Evolutionary conservation across 2,329 filamentous ascomycete species (phyloP).

Genomic region (Diaporthe sp.): DNA sequence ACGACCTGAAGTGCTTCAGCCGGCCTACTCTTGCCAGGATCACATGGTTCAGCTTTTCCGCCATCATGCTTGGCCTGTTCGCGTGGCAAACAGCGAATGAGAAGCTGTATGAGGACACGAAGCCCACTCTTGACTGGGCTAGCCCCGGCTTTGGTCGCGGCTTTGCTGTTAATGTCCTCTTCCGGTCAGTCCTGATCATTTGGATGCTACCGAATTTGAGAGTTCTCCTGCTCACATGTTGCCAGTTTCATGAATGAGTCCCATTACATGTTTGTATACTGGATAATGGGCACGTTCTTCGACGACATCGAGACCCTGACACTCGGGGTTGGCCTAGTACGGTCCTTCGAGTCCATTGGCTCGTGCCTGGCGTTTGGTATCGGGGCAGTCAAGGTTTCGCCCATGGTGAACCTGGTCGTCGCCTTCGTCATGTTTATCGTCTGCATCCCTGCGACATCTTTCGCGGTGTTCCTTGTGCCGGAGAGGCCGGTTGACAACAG

Average conservation of each 20-base stretch:
- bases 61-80: conserved; percentile 59
- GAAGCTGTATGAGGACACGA: conserved; percentile 57
- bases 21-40: conserved; percentile 58
- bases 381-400: conserved; percentile 59
- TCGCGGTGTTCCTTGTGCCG: conserved; percentile 54
- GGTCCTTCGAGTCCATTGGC: conserved; percentile 64
- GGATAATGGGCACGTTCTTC: conserved; percentile 65
- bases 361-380: conserved; percentile 62
- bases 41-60: conserved; percentile 58
- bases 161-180: conserved; percentile 63
- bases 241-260: conserved; percentile 63
- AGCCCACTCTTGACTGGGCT: conserved; percentile 62
- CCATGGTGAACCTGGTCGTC: conserved; percentile 63
- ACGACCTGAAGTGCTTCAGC: conserved; percentile 58
- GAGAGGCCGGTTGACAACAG: conserved; percentile 49
- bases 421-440: conserved; percentile 63
- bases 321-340: conserved; percentile 61
- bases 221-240: neutral
- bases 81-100: conserved; percentile 65
- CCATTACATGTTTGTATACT: conserved; percentile 66
- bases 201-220: accelerated
- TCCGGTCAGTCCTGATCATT: conserved; percentile 52
- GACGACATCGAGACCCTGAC: conserved; percentile 66
- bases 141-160: conserved; percentile 59
- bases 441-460: conserved; percentile 54